Base-by-base conservation (phyloP, 495 filamentous ascomycete genomes). In the Penicillium roqueforti region DNA sequence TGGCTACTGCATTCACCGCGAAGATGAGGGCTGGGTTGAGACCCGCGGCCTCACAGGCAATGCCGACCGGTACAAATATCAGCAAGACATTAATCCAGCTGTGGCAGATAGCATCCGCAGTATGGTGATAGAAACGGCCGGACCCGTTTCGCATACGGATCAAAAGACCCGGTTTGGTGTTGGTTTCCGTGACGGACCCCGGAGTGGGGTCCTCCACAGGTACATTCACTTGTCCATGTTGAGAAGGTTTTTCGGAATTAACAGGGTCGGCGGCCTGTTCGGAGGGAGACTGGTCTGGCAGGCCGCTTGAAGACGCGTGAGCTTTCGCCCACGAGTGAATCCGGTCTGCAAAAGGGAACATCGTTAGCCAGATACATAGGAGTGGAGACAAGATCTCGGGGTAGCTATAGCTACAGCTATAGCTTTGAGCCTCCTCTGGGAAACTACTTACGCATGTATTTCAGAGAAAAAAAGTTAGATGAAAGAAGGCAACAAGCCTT, bases 41-140 rank as follows among this genome's bases (percentile, higher is more conserved):
- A 4, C 66, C 70, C 5, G 76, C 74, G 20, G 80, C 79, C 60
- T 83, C 71, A 36, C 83, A 75, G 52, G 76, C 80, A 58, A 95
- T 92, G 53, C 88, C 90, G 48, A 86, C 73, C 1, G 90, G 90
- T 6, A 93, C 88, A 66, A 91, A 91, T 25, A 92, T 70, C 59
- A 93, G 71, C 56, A 93, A 78, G 34, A 87, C 47, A 69, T 95
- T 93, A 71, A 93, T 71, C 80, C 84, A 88, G 76, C 86, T 92
- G 58, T 76, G 69, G 53, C 56, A 74, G 22, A 76, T 32, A 16
- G 72, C 72, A 25, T 65, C 63, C 58, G 67, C 71, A 54, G 72
- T 74, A 45, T 76, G 72, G 18, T 56, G 53, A 47, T 51, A 47
- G 62, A 76, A 76, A 8, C 72, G 72, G 41, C 62, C 53, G 34